Base-by-base conservation (phyloP, 2,329 filamentous ascomycete species). In the Bimuria novae-zelandiae region DNA sequence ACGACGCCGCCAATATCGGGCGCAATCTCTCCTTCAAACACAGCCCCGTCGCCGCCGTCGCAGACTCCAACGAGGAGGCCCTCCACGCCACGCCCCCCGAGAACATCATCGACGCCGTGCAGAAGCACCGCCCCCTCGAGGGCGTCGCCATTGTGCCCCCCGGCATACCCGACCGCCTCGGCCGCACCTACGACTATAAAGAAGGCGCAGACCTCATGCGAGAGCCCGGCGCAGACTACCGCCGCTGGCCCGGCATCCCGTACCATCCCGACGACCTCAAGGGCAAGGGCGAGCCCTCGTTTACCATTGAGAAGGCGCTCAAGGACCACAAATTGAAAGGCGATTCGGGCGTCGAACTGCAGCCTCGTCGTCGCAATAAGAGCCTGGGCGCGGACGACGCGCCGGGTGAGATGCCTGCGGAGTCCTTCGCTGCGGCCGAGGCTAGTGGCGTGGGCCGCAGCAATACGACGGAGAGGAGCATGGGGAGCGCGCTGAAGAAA, bases 171-270 rank as follows among this genome's bases (percentile, higher is more conserved):
- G 92, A 95, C 69, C 75, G 82, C 16, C 80, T 84, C 50, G 92
- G 92, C 2, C 81, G 85, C 48, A 77, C 82, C 10, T 90, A 95
- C 79, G 61, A 86, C 23, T 97, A 97, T 65, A 80, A 90, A 64
- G 92, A 97, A 67, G 92, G 92, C n/a, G 82, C 87, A 2, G 91
- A 96, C 66, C 79, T 96, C 69, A 92, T 92, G 88, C 81, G 87
- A 44, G 90, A 93, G 64, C 84, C 88, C 55, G 89, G 89, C 14
- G 89, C 87, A n/a, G 81, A 89, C 12, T 96, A 94, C 69, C 89
- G 85, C 76, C 83, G 90, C 41, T 93, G 85, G 78, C 83, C 87
- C 3, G 86, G 85, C 44, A 71, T 89, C 61, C 44, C 77, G 74
- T 94, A 95, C 71, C 83, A 84, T 51, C 86, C 88, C 5, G 84